A percentile compares a stretch with the other conserved stretches of the same genome.
Conservation (phyloP, 148 eudicot species). For the Salicornia ramosissima region DNA sequence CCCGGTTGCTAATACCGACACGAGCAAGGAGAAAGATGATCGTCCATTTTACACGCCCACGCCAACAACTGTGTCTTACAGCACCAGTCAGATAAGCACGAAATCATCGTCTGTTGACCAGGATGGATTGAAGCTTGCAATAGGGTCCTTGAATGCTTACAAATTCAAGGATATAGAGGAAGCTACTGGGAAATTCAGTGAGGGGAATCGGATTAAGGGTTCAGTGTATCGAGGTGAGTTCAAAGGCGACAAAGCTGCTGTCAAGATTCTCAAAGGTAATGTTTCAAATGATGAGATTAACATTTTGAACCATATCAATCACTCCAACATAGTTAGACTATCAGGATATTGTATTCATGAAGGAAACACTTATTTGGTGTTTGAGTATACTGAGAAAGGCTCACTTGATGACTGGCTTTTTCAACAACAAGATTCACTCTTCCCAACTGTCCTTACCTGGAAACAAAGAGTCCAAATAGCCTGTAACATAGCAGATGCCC, state of each 20-base stretch:
- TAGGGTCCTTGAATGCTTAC: slow-evolving; percentile 58
- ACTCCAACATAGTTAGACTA: slow-evolving; percentile 55
- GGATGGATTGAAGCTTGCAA: slow-evolving; percentile 44
- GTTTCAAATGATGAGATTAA: slow-evolving; percentile 54
- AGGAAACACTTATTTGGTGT: slow-evolving; percentile 69
- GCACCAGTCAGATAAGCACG: slow-evolving; percentile 13
- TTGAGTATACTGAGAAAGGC: slow-evolving; percentile 67
- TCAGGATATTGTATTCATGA: slow-evolving; percentile 67
- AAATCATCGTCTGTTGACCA: slow-evolving; percentile 44
- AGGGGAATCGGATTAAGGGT: slow-evolving; percentile 46
- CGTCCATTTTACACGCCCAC: slow-evolving; percentile 4
- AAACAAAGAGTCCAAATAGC: slow-evolving; percentile 71
- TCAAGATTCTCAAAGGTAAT: slow-evolving; percentile 64
- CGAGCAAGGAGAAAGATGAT: slow-evolving; percentile 11
- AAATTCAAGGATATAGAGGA: slow-evolving; percentile 46
- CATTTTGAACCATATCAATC: slow-evolving; percentile 60
- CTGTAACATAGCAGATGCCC: slow-evolving; percentile 52
- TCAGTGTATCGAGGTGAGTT: slow-evolving; percentile 52
- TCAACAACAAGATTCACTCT: slow-evolving; percentile 23
- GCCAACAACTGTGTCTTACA: slow-evolving; percentile 18
- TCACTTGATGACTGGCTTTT: slow-evolving; percentile 51
- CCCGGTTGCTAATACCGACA: not conserved
- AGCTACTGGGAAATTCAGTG: slow-evolving; percentile 52
- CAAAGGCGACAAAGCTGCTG: slow-evolving; percentile 62
- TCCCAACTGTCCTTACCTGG: slow-evolving; percentile 45